Percentiles rank a stretch among this genome's conserved stretches.
phyloP scores from a whole-genome alignment of 805 yeast species.

The Yamadazyma takamatsuzukensis region DNA sequence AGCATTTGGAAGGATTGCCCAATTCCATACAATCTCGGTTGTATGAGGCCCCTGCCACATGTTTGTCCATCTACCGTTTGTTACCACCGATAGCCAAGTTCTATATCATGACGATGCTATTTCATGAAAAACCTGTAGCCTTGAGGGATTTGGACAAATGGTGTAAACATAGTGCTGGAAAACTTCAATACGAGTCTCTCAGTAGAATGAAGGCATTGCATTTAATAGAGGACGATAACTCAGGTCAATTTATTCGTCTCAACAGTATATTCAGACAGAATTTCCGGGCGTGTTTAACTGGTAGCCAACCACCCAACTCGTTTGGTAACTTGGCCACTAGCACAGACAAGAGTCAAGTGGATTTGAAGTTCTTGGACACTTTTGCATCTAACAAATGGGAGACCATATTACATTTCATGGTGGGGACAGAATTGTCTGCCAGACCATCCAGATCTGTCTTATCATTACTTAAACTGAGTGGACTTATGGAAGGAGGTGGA shows the following conservation, averaged over 20 bases:
- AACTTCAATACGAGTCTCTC: constrained; percentile 70
- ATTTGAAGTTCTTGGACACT: constrained; percentile 62
- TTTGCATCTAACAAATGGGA: constrained; percentile 94
- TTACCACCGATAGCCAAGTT: constrained; percentile 88
- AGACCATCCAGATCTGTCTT: constrained; percentile 82
- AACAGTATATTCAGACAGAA: constrained; percentile 73
- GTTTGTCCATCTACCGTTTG: constrained; percentile 86
- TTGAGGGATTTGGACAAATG: constrained; percentile 67
- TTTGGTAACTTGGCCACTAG: constrained; percentile 68
- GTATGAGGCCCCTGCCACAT: constrained; percentile 84
- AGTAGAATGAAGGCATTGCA: constrained; percentile 74
- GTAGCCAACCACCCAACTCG: constrained; percentile 61
- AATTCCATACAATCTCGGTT: constrained; percentile 78
- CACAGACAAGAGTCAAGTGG: constrained; percentile 52
- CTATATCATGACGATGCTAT: constrained; percentile 82
- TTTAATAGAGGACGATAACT: constrained; percentile 59
- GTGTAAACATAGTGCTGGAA: constrained; percentile 60
- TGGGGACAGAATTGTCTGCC: constrained; percentile 73
- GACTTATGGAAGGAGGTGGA: constrained; percentile 71
- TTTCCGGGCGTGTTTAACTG: constrained; percentile 80
- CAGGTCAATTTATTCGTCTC: constrained; percentile 47
- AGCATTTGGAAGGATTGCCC: constrained; percentile 86
- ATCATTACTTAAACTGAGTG: constrained; percentile 70
- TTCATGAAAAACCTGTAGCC: constrained; percentile 70
- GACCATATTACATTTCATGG: constrained; percentile 93